phyloP scores from a whole-genome alignment of 148 eudicot genomes.

The Tetragonia tetragonoides region DNA sequence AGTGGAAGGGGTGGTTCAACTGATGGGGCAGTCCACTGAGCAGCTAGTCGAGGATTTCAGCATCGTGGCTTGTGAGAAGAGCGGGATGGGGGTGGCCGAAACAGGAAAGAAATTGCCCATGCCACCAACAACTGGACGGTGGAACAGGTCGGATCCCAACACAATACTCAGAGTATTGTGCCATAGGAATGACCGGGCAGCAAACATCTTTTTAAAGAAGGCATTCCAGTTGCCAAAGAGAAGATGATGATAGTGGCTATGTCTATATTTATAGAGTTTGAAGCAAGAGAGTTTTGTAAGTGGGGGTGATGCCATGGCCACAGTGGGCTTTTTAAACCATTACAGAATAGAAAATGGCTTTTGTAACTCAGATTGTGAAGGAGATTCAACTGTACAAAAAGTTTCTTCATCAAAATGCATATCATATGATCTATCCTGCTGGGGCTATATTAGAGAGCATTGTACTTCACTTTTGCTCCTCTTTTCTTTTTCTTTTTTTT shows the following conservation, averaged over 20 bases:
- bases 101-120: conserved; percentile 59
- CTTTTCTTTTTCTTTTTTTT: not conserved
- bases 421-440: not conserved
- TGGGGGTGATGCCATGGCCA: not conserved
- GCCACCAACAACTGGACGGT: conserved; percentile 85
- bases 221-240: conserved; percentile 84
- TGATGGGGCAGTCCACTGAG: conserved; percentile 81
- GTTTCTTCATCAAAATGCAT: conserved; percentile 11
- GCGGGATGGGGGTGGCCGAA: conserved; percentile 61
- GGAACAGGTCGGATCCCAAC: conserved; percentile 82
- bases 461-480: conserved; percentile 14
- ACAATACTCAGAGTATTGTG: conserved; percentile 88
- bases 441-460: not conserved
- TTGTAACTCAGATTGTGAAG: conserved; percentile 12
- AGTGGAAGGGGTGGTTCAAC: conserved; percentile 69
- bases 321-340: not conserved
- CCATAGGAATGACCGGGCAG: conserved; percentile 61
- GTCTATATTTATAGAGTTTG: not conserved
- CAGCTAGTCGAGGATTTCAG: conserved; percentile 79
- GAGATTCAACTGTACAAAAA: conserved; percentile 23
- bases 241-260: conserved; percentile 25
- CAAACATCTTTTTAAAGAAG: conserved; percentile 74
- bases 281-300: not conserved
- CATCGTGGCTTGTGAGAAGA: conserved; percentile 56
- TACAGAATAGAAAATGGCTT: not conserved